Evolutionary conservation across 2,329 filamentous ascomycete species (phyloP).

Genomic region (Sarocladiaceae sp.): DNA sequence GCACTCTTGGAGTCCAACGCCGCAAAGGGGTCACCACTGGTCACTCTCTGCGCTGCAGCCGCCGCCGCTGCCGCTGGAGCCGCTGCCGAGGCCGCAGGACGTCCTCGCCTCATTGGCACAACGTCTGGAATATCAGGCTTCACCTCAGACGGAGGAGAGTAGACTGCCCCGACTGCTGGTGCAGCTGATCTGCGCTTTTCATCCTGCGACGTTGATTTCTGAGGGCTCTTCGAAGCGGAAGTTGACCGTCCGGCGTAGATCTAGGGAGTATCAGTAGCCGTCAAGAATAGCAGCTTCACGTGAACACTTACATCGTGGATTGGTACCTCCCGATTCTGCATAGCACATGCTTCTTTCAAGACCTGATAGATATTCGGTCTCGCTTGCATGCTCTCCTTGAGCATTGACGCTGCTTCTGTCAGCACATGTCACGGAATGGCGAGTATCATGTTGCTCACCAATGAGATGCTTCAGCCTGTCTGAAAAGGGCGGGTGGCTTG

Average conservation of each 20-base stretch:
- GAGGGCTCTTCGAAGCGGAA: constrained; percentile 4
- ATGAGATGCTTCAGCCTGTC: constrained; percentile 85
- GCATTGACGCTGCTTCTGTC: constrained; percentile 64
- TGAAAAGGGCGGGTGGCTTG: constrained; percentile 81
- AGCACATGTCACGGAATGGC: neutral
- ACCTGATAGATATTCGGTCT: constrained; percentile 95
- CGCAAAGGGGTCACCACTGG: constrained; percentile 78
- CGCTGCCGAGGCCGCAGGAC: constrained; percentile 38
- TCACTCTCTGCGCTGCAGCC: constrained; percentile 45
- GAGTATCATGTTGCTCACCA: constrained; percentile 41
- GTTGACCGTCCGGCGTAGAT: neutral
- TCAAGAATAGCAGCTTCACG: neutral
- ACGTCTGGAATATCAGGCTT: constrained; percentile 78
- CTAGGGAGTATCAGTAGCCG: neutral
- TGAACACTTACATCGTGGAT: constrained; percentile 75
- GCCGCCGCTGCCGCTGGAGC: constrained; percentile 14
- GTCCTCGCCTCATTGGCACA: constrained; percentile 86
- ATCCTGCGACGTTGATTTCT: neutral
- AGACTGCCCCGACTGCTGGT: constrained; percentile 71
- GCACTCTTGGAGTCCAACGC: constrained; percentile 66
- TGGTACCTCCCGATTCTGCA: constrained; percentile 81
- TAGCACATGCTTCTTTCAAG: constrained; percentile 74
- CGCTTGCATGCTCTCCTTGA: constrained; percentile 70
- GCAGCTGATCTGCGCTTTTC: constrained; percentile 52
- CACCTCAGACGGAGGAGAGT: constrained; percentile 66